phyloP scores from a whole-genome alignment of 805 yeast species.

The Sungouiella thailandica region DNA sequence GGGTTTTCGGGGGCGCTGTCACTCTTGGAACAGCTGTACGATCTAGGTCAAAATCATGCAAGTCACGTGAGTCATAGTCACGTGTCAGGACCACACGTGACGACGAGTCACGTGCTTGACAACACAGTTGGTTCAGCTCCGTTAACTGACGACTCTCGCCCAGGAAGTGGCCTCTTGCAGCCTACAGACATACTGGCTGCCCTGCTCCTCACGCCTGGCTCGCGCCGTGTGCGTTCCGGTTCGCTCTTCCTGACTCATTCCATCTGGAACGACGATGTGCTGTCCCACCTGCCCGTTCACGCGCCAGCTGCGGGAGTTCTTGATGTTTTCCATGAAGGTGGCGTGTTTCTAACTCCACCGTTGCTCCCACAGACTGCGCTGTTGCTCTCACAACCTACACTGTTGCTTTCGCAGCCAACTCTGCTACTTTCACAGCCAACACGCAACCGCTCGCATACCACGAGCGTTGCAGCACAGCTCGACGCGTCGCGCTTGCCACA shows the following conservation, averaged over 20 bases:
- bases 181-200: too few relatives aligned
- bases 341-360: conserved; percentile 15
- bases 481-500: conserved; percentile 16
- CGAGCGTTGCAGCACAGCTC: conserved; percentile 33
- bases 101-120: too few relatives aligned
- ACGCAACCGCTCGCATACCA: conserved; percentile 47
- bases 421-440: conserved; percentile 8
- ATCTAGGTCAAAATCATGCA: too few relatives aligned
- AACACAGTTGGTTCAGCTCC: too few relatives aligned
- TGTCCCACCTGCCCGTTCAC: conserved; percentile 12
- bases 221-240: conserved; percentile 48
- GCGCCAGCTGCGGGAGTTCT: conserved; percentile 8
- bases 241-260: conserved; percentile 47
- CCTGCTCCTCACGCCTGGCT: conserved; percentile 11
- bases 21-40: too few relatives aligned
- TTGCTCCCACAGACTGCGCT: conserved; percentile 15
- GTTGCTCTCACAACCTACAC: conserved; percentile 15
- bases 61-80: too few relatives aligned
- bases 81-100: too few relatives aligned
- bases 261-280: conserved; percentile 53
- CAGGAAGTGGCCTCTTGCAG: too few relatives aligned
- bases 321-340: conserved; percentile 9
- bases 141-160: too few relatives aligned
- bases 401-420: conserved; percentile 15
- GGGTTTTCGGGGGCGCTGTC: too few relatives aligned